Conservation (phyloP, 148 eudicot species). For the Spergularia bocconei region DNA sequence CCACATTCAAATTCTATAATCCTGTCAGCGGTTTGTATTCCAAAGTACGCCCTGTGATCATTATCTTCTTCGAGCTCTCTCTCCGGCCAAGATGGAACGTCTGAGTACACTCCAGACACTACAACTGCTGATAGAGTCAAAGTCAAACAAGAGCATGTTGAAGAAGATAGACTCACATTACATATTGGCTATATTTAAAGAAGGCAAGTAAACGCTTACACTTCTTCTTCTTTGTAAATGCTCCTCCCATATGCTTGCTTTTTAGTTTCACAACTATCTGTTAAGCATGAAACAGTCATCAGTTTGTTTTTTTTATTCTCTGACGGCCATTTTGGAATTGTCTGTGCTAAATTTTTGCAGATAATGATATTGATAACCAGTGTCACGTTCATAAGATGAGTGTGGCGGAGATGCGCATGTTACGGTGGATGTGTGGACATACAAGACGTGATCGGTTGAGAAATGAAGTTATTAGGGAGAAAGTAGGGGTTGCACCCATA, state of each 20-base stretch:
- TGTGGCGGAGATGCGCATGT: no score
- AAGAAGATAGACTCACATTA: constrained; percentile 12
- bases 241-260: constrained; percentile 90
- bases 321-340: not conserved
- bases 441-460: no score
- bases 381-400: no score
- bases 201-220: constrained; percentile 45
- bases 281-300: constrained; percentile 1
- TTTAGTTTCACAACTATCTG: constrained; percentile 87
- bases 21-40: constrained; percentile 72
- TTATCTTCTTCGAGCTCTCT: constrained; percentile 52
- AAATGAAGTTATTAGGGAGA: no score
- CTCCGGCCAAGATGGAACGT: constrained; percentile 78
- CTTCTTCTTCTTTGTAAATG: constrained; percentile 95
- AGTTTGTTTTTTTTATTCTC: not conserved
- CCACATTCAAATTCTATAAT: constrained; percentile 85
- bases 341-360: not conserved
- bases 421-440: no score
- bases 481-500: no score
- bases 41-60: constrained; percentile 70
- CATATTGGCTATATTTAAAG: not conserved
- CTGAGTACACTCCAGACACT: constrained; percentile 61
- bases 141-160: constrained; percentile 13
- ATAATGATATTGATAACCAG: not conserved
- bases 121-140: constrained; percentile 48